Base-by-base conservation (phyloP, 225 moss, liverwort and hornwort species). In the Pseudoscleropodium purum region DNA sequence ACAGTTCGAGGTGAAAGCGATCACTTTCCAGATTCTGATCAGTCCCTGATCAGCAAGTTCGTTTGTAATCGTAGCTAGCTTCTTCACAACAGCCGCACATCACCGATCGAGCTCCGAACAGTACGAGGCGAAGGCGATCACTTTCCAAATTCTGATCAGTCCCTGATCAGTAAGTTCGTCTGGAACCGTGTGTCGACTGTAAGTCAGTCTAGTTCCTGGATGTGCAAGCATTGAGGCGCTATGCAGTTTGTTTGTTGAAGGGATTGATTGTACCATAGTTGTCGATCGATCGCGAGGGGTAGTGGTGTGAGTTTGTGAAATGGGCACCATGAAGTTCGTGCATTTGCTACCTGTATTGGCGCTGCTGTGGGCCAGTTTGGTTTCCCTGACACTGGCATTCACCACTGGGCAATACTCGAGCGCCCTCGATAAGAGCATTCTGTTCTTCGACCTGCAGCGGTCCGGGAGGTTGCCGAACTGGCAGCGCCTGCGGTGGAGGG, bases 401-500 rank as follows among this genome's bases (percentile, higher is more conserved):
- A 49, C 62, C 41, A 31, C 20, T 36, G 59, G 76, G 29, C 87
- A 95, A 30, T 95, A 95, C 56, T 29, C 73, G 59, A 88, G n/a
- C 83, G 95, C 95, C 47, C 93, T 95, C 18, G 91, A 86, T 23
- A 92, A 91, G 88, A 92, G 90, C 68, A 92, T 95, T 83, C 25
- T 95, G 67, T 95, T 95, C 82, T 95, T 86, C 69, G 95, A 95
- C 78, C 75, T 93, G 84, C 95, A 95, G 82, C 89, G 93, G 12
- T 95, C 95, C 15, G 95, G 95, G 45, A 82, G 21, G 89, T 66
- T 95, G 89, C 95, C 95, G 9, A 69, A 15, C 10, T 93, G 92
- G 92, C 95, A 95, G 88, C 90, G 95, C 5, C 82, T 95, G 6
- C 76, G 87, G n/a, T 95, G 95, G 95, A 92, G 93, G 87, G 92